Conservation (phyloP, 2,329 filamentous ascomycete species). For the Aspergillus puulaauensis region DNA sequence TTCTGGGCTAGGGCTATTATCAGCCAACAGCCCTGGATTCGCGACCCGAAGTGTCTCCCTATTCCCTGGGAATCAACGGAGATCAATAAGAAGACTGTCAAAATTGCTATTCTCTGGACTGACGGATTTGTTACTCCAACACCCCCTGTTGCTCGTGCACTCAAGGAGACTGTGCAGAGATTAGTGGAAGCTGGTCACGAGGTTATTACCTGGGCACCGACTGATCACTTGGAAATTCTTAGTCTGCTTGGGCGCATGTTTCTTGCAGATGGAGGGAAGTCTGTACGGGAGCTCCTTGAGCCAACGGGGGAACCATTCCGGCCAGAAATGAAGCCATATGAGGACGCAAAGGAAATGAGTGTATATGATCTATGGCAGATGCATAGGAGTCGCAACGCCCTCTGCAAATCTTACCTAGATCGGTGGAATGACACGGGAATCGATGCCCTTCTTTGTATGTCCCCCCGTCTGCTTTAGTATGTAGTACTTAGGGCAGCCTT, state of each 20-base stretch:
- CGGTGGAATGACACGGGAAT: constrained; percentile 14
- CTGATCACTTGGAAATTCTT: constrained; percentile 12
- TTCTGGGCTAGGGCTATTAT: constrained; percentile 56
- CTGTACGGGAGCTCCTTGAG: constrained; percentile 27
- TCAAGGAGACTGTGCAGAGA: constrained; percentile 51
- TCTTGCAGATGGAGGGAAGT: constrained; percentile 52
- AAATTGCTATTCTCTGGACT: constrained; percentile 60
- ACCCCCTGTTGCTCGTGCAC: constrained; percentile 60
- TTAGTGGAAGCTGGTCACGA: constrained; percentile 56
- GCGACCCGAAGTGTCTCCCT: constrained; percentile 57
- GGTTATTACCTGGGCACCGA: constrained; percentile 37
- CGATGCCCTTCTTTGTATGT: constrained; percentile 22
- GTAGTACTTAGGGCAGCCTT: not conserved
- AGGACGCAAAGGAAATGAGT: constrained; percentile 44
- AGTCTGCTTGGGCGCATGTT: constrained; percentile 30
- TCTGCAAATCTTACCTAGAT: constrained; percentile 32
- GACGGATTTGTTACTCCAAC: constrained; percentile 64
- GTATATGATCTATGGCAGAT: constrained; percentile 50
- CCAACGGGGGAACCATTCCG: constrained; percentile 38
- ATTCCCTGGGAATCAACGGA: constrained; percentile 52
- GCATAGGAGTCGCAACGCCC: constrained; percentile 46
- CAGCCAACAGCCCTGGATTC: constrained; percentile 53
- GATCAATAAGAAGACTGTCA: constrained; percentile 37
- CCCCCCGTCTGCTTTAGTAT: too few species aligned
- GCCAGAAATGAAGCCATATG: constrained; percentile 51